Percentiles rank a stretch among this genome's conserved stretches.
These are phyloP conservation scores for Alternaria angustiovoidea DNA, from an alignment of 2,329 filamentous ascomycete genomes.

Conservation along the genomic window DNA sequence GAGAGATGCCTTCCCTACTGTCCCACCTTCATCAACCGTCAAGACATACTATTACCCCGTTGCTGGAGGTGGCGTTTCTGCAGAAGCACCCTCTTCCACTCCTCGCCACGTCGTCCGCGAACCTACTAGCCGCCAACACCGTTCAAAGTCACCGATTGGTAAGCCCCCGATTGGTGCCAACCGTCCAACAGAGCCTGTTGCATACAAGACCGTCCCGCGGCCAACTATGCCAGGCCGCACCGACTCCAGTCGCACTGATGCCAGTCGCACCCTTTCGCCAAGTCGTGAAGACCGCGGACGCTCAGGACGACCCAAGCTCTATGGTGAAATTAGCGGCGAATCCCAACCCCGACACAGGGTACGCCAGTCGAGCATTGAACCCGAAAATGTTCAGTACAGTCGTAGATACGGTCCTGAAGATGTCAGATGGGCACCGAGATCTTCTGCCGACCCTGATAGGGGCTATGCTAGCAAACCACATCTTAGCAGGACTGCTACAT, in stretches of 20 bases:
- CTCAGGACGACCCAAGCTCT: conserved; percentile 28
- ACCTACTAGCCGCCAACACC: conserved; percentile 37
- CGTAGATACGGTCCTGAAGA: conserved; percentile 48
- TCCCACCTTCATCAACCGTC: conserved; percentile 24
- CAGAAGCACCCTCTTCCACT: conserved; percentile 31
- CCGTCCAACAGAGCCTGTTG: conserved; percentile 30
- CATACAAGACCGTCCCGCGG: conserved; percentile 20
- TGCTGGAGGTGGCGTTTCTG: conserved; percentile 32
- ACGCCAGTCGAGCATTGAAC: conserved; percentile 42
- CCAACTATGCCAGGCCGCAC: conserved; percentile 32
- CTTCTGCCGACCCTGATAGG: conserved; percentile 31
- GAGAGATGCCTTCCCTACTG: conserved; percentile 27
- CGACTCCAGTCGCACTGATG: conserved; percentile 33
- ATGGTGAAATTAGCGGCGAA: conserved; percentile 34
- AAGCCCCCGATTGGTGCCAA: conserved; percentile 47
- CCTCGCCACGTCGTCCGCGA: conserved; percentile 47
- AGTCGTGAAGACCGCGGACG: conserved; percentile 38
- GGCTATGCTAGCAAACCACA: conserved; percentile 36
- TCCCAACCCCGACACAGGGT: conserved; percentile 24
- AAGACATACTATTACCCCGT: conserved; percentile 43
- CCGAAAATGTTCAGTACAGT: conserved; percentile 43
- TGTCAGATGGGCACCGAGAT: conserved; percentile 41
- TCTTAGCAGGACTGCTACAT: conserved; percentile 37
- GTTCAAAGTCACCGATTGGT: conserved; percentile 41
- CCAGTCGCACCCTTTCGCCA: conserved; percentile 37